phyloP scores from a whole-genome alignment of 345 rosid species.

The Streptanthus diversifolius region DNA sequence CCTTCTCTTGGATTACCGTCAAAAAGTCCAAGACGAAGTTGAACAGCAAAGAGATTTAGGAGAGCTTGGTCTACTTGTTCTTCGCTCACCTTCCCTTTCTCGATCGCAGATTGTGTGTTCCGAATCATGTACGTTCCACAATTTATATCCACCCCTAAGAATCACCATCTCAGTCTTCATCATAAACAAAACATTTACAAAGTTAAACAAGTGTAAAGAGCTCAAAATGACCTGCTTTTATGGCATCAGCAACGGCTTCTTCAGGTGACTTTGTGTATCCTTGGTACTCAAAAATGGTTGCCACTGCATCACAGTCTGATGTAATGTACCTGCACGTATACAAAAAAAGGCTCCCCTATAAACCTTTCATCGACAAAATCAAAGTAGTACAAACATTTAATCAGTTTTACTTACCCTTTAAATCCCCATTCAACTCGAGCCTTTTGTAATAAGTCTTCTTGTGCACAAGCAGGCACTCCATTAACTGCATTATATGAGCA shows the following conservation, averaged over 20 bases:
- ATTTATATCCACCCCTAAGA: conserved; percentile 69
- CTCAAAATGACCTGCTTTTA: conserved; percentile 64
- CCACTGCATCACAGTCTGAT: conserved; percentile 97
- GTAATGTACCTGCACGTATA: conserved; percentile 61
- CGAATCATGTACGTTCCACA: conserved; percentile 71
- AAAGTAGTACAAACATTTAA: not conserved
- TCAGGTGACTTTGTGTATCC: conserved; percentile 55
- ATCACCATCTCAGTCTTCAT: conserved; percentile 9
- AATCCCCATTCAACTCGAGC: conserved; percentile 86
- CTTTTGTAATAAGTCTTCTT: conserved; percentile 54
- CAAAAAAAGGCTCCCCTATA: not conserved
- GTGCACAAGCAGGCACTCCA: conserved; percentile 88
- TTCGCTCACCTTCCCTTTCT: conserved; percentile 61
- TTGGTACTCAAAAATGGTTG: conserved; percentile 73
- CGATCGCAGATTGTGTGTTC: conserved; percentile 49
- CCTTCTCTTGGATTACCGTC: conserved; percentile 77
- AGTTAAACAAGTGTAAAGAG: not conserved
- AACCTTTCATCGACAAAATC: not conserved
- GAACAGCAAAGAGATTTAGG: conserved; percentile 70
- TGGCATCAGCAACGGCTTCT: conserved; percentile 75
- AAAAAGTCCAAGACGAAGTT: conserved; percentile 82
- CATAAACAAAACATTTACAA: not conserved
- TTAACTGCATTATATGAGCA: conserved; percentile 85
- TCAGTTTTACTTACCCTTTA: conserved; percentile 51
- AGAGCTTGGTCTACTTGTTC: conserved; percentile 71